A percentile compares a stretch with the other conserved stretches of the same genome.
Conservation (phyloP, 192 early-diverging fungal genomes). For the Geosiphon pyriformis region DNA sequence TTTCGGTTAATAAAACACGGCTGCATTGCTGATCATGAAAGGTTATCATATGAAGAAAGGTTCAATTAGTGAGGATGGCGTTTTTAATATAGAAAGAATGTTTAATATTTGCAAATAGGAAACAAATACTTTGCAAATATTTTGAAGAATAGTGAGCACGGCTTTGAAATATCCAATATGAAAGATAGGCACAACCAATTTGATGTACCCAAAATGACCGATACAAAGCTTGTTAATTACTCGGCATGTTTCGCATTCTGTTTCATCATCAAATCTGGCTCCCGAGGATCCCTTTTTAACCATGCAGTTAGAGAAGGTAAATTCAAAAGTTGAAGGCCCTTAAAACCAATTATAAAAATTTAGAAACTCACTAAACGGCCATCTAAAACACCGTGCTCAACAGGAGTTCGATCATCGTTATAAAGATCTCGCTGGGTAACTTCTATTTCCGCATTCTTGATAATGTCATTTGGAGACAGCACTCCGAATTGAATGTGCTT, state of each 20-base stretch:
- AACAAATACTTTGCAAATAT: slow-evolving; percentile 87
- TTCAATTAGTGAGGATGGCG: background rate
- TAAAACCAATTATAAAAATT: background rate
- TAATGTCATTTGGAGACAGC: slow-evolving; percentile 81
- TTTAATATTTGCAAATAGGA: background rate
- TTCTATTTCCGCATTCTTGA: slow-evolving; percentile 85
- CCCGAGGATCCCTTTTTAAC: slow-evolving; percentile 26
- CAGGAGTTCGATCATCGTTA: slow-evolving; percentile 68
- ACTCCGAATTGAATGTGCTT: slow-evolving; percentile 95
- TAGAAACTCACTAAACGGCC: slow-evolving; percentile 64
- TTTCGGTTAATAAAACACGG: slow-evolving; percentile 82
- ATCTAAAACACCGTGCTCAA: slow-evolving; percentile 86
- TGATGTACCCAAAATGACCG: slow-evolving; percentile 94
- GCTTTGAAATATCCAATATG: slow-evolving; percentile 97
- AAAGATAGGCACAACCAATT: slow-evolving; percentile 91
- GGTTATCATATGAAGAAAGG: background rate
- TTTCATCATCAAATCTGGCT: slow-evolving; percentile 82
- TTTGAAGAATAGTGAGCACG: slow-evolving; percentile 84
- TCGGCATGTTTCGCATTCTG: slow-evolving; percentile 86
- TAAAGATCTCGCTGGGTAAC: slow-evolving; percentile 87
- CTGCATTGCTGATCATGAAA: slow-evolving; percentile 66
- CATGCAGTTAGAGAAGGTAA: background rate
- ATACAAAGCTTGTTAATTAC: slow-evolving; percentile 83
- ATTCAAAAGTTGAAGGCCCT: background rate
- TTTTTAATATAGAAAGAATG: slow-evolving; percentile 4